phyloP scores from a whole-genome alignment of 2,329 filamentous ascomycete genomes.

The Neofusicoccum sp. region DNA sequence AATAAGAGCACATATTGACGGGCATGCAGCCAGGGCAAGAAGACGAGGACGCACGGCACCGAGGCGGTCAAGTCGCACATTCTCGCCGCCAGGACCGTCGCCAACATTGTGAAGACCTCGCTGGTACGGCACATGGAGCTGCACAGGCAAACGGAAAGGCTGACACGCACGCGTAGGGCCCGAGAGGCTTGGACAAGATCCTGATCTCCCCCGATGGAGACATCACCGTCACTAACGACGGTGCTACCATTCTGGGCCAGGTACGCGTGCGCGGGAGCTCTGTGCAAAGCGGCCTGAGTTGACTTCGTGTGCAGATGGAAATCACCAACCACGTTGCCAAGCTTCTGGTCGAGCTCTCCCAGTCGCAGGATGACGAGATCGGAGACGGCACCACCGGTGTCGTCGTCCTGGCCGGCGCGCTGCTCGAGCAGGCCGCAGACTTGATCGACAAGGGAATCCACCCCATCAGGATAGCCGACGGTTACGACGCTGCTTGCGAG shows the following conservation, averaged over 20 bases:
- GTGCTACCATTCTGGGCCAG: constrained; percentile 89
- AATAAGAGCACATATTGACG: constrained; percentile 30
- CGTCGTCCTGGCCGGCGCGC: constrained; percentile 88
- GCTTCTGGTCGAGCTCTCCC: constrained; percentile 92
- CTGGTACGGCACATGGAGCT: constrained; percentile 51
- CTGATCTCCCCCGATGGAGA: constrained; percentile 97
- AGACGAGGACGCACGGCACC: constrained; percentile 94
- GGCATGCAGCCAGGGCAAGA: constrained; percentile 77
- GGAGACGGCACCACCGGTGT: constrained; percentile 98
- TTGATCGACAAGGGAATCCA: constrained; percentile 99
- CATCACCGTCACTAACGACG: constrained; percentile 98
- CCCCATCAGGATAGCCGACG: constrained; percentile 96
- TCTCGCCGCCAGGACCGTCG: constrained; percentile 89
- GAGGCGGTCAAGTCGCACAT: constrained; percentile 99
- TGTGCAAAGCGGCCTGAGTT: neutral
- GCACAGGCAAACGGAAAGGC: neutral
- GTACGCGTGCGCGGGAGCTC: constrained; percentile 32
- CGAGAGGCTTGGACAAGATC: constrained; percentile 96
- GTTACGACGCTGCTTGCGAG: constrained; percentile 96
- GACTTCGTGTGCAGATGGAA: constrained; percentile 69
- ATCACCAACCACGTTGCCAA: constrained; percentile 98
- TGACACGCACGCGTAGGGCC: constrained; percentile 56
- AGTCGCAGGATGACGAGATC: constrained; percentile 98
- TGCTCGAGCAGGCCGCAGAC: constrained; percentile 94
- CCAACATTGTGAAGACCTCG: constrained; percentile 96